A percentile compares a stretch with the other conserved stretches of the same genome.
phyloP scores from a whole-genome alignment of 257 asterid species.

The Solanum appendiculatum region DNA sequence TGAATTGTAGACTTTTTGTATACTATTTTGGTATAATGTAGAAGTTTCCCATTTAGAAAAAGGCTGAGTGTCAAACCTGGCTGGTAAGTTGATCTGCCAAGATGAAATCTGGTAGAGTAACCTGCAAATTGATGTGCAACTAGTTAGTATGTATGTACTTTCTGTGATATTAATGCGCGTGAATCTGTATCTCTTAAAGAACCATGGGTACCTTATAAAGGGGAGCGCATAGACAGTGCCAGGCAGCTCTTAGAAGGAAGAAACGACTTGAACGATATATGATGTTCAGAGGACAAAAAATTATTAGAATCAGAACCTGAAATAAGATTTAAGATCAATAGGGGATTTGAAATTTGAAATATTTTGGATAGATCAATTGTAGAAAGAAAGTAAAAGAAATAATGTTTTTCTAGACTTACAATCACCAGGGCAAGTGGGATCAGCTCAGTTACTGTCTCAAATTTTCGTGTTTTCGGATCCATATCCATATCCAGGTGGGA shows the following conservation, averaged over 20 bases:
- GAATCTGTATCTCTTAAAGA: not conserved
- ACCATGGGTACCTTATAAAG: slow-evolving; percentile 58
- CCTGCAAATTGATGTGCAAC: slow-evolving; percentile 23
- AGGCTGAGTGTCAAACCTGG: slow-evolving; percentile 41
- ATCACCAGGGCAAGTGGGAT: slow-evolving; percentile 51
- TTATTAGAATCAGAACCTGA: slow-evolving; percentile 47
- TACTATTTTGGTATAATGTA: not conserved
- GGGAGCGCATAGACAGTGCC: slow-evolving; percentile 79
- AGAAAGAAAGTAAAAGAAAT: not conserved
- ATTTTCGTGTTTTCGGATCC: slow-evolving; percentile 38
- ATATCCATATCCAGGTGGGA: slow-evolving; percentile 78
- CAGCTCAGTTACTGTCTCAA: slow-evolving; percentile 36
- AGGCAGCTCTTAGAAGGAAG: slow-evolving; percentile 42
- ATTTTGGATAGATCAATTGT: not conserved
- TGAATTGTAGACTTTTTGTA: not conserved
- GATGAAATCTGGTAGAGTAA: slow-evolving; percentile 68
- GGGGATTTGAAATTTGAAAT: not conserved
- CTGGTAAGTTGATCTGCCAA: slow-evolving; percentile 95
- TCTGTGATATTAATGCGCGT: not conserved
- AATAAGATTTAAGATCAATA: not conserved
- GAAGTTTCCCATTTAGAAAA: not conserved
- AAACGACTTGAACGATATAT: slow-evolving; percentile 69
- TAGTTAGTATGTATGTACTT: not conserved
- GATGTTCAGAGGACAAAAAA: slow-evolving; percentile 63
- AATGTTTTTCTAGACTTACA: slow-evolving; percentile 28